phyloP scores from a whole-genome alignment of 495 filamentous ascomycete genomes.

The Immersiella caudata region DNA sequence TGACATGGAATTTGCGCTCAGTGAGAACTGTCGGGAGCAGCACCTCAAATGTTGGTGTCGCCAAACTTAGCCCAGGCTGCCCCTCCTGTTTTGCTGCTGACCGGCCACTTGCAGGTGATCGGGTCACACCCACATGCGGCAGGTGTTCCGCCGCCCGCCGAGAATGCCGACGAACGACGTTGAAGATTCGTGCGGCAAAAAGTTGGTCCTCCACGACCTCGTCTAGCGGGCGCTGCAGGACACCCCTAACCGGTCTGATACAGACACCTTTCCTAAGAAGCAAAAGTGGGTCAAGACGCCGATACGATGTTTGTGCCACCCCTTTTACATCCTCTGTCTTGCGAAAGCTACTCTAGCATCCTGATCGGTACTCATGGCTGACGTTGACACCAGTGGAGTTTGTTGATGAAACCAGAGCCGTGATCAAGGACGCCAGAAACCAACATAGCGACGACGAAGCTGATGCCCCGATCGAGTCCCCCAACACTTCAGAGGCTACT shows the following conservation, averaged over 20 bases:
- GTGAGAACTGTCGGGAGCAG: slow-evolving; percentile 50
- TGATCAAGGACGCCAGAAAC: slow-evolving; percentile 27
- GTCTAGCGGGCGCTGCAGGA: neutral
- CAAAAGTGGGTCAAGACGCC: slow-evolving; percentile 41
- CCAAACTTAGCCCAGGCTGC: neutral
- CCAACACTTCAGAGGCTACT: slow-evolving; percentile 12
- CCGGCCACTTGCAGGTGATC: slow-evolving; percentile 42
- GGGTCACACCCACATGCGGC: slow-evolving; percentile 46
- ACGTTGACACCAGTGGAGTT: slow-evolving; percentile 26
- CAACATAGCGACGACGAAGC: slow-evolving; percentile 25
- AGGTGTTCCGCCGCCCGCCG: slow-evolving; percentile 35
- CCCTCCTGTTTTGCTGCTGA: neutral
- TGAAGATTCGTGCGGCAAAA: slow-evolving; percentile 36
- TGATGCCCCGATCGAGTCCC: slow-evolving; percentile 21
- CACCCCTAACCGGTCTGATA: slow-evolving; percentile 10
- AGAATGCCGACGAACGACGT: slow-evolving; percentile 30
- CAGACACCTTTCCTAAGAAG: slow-evolving; percentile 30
- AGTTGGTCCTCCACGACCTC: slow-evolving; percentile 19
- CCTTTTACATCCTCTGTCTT: neutral
- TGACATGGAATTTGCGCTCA: slow-evolving; percentile 22
- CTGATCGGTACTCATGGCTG: neutral
- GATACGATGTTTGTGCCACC: slow-evolving; percentile 30
- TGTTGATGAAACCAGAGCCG: slow-evolving; percentile 32
- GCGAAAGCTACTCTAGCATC: neutral
- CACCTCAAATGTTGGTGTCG: slow-evolving; percentile 47